Base-by-base conservation (phyloP, 2,329 filamentous ascomycete species). In the Penicillium sp. region DNA sequence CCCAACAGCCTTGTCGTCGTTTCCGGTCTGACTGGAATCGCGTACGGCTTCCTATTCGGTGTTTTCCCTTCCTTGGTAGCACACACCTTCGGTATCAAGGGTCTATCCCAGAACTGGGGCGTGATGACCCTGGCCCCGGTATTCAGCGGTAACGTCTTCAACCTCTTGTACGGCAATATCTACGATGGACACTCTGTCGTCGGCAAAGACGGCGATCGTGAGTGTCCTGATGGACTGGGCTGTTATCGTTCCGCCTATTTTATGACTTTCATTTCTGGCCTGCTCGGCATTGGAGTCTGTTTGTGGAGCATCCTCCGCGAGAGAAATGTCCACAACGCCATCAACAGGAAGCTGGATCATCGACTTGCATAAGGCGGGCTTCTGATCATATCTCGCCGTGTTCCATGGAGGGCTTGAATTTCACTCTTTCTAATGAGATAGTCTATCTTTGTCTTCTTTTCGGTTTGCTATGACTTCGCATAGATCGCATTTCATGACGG, bases 21-120 rank as follows among this genome's bases (percentile, higher is more conserved):
- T 16, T 97, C 92, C 0, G 84, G 86, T 0, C 81, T 96, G 21
- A 96, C 90, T 0, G 94, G 94, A 0, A 79, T 97, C 1, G 92
- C 87, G 1, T 99, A 99, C 71, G 94, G 94, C 2, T 91, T 96
- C 61, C 81, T 97, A 0, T 97, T 97, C 63, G 94, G 94, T 32
- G 92, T 96, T 18, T 96, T 90, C 72, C 94, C 94, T 0, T 92
- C 92, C 11, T 86, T 97, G 16, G 84, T 90, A 9, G 91, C 92
- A 6, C 92, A 97, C 70, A 88, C 89, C 0, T 99, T 99, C 71
- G 94, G 94, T 7, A 89, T 97, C 24, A 83, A 88, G 57, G 93
- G 92, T 1, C 80, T 99, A 44, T 92, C 89, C 52, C 91, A 96
- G 69, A 99, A 97, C 68, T 99, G 94, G 93, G 94, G 94, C 13